phyloP scores from a whole-genome alignment of 768 basidiomycete genomes.

The Rhodocollybia butyracea region DNA sequence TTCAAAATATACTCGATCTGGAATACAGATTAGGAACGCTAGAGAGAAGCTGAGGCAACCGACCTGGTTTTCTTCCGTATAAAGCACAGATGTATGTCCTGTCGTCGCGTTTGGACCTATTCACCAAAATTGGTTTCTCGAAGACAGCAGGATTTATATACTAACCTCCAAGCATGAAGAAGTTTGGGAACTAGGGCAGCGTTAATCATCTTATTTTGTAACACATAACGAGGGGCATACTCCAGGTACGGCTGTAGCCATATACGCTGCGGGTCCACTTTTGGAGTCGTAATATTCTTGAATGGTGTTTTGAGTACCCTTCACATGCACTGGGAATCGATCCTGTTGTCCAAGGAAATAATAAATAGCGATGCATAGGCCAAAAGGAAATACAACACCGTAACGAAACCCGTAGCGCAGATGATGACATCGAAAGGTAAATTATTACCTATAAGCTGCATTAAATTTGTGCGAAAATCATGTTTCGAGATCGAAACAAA shows the following conservation, averaged over 20 bases:
- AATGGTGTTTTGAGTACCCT: conserved; percentile 29
- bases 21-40: neutral
- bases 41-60: conserved; percentile 26
- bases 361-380: neutral
- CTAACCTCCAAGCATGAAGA: conserved; percentile 37
- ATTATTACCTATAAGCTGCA: conserved; percentile 26
- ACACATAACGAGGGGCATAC: no score
- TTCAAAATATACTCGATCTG: conserved; percentile 42
- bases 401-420: conserved; percentile 33
- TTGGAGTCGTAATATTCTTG: conserved; percentile 36
- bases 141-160: neutral
- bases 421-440: conserved; percentile 37
- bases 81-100: conserved; percentile 42
- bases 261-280: conserved; percentile 42
- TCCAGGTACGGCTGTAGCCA: conserved; percentile 39
- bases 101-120: conserved; percentile 42
- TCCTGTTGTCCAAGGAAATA: conserved; percentile 20
- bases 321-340: conserved; percentile 28
- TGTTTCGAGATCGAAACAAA: neutral
- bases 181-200: conserved; percentile 38
- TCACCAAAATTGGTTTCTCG: neutral
- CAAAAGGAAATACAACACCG: conserved; percentile 15
- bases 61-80: conserved; percentile 38
- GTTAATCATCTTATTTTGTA: no score
- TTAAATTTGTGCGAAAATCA: conserved; percentile 16